These are phyloP conservation scores for Ogataea nitratoaversa DNA, from an alignment of 805 yeast genomes.

Conservation along the genomic window DNA sequence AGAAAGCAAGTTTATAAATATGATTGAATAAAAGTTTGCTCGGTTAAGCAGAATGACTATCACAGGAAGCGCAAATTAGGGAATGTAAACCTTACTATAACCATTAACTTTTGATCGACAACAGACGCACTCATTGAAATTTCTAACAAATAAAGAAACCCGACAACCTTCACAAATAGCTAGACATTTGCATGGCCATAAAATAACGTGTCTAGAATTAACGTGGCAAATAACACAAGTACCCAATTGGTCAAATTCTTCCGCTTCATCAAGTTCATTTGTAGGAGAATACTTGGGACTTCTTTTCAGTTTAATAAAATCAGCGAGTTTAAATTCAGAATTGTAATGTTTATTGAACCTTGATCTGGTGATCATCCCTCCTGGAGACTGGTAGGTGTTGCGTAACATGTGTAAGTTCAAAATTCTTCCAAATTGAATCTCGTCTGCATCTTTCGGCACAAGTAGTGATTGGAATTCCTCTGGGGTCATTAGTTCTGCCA, in stretches of 20 bases:
- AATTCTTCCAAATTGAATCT: slow-evolving; percentile 23
- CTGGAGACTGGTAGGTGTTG: neutral
- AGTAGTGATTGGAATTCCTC: slow-evolving; percentile 23
- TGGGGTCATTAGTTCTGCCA: slow-evolving; percentile 20
- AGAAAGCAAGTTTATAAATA: too few relatives aligned
- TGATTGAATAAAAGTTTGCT: too few relatives aligned
- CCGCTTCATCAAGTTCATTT: slow-evolving; percentile 11
- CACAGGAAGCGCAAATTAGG: slow-evolving; percentile 31
- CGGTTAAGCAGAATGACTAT: too few relatives aligned
- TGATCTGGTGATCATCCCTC: slow-evolving; percentile 26
- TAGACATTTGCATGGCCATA: slow-evolving; percentile 93
- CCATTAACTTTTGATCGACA: slow-evolving; percentile 74
- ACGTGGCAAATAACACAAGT: slow-evolving; percentile 80
- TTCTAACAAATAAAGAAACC: slow-evolving; percentile 63
- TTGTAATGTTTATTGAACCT: slow-evolving; percentile 20
- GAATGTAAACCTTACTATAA: slow-evolving; percentile 55
- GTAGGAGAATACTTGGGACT: neutral
- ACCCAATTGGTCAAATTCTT: slow-evolving; percentile 32
- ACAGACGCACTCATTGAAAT: slow-evolving; percentile 77
- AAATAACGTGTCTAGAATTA: slow-evolving; percentile 66
- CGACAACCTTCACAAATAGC: slow-evolving; percentile 87
- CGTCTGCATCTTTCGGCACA: slow-evolving; percentile 24
- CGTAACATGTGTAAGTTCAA: slow-evolving; percentile 25
- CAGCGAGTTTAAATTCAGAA: slow-evolving; percentile 24
- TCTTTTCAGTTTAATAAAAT: slow-evolving; percentile 24